Percentiles rank a stretch among this genome's conserved stretches.
Conservation (phyloP, 1,284 basidiomycete genomes). For the Rhodotorula sp. region DNA sequence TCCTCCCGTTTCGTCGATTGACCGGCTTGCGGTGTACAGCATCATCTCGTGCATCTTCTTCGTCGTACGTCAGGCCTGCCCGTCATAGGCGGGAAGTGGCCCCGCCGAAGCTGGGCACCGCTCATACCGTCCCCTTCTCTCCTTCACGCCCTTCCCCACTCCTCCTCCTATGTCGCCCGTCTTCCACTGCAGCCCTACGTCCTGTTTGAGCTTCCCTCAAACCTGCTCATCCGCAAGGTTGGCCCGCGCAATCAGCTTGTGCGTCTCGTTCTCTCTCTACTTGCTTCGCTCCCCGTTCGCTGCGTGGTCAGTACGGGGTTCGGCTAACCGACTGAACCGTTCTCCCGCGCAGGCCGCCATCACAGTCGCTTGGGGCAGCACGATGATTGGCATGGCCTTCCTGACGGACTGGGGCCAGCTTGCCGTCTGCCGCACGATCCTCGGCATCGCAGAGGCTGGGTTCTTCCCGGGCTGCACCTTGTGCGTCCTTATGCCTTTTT, state of each 20-base stretch:
- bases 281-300: no score
- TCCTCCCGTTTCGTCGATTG: background rate
- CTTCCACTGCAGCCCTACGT: background rate
- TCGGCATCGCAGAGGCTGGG: slow-evolving; percentile 52
- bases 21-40: background rate
- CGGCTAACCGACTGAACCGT: no score
- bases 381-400: slow-evolving; percentile 52
- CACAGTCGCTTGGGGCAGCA: slow-evolving; percentile 48
- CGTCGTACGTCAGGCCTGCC: slow-evolving; percentile 49
- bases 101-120: no score
- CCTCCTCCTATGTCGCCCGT: background rate
- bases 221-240: slow-evolving; percentile 49
- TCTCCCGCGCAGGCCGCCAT: slow-evolving; percentile 43
- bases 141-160: background rate
- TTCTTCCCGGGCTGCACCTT: slow-evolving; percentile 46
- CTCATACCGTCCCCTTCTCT: no score
- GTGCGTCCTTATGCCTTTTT: slow-evolving; percentile 7
- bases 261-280: no score
- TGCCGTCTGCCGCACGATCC: slow-evolving; percentile 52
- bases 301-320: no score
- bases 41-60: slow-evolving; percentile 53
- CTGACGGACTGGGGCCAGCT: slow-evolving; percentile 50
- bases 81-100: no score
- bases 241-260: slow-evolving; percentile 51
- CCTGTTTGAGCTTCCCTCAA: background rate